Conservation (phyloP, 2,329 filamentous ascomycete genomes). For the Ascochyta lentis region DNA sequence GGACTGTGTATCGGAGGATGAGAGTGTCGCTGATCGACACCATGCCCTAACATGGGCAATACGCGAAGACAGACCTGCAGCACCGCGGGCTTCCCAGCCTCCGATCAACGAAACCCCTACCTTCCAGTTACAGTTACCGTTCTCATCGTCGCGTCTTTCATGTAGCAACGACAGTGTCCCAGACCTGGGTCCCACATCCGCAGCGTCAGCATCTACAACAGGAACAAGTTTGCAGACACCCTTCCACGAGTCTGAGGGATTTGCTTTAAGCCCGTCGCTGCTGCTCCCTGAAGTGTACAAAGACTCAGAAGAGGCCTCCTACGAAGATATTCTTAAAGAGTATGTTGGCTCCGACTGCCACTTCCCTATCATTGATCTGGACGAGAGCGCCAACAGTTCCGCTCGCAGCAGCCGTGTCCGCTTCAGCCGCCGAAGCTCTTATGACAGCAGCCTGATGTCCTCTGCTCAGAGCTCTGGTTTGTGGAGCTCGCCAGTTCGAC, state of each 20-base stretch:
- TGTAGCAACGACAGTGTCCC: conserved; percentile 39
- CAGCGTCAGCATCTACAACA: conserved; percentile 42
- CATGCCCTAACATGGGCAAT: conserved; percentile 9
- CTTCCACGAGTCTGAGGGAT: conserved; percentile 38
- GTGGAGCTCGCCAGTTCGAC: conserved; percentile 44
- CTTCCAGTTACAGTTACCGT: conserved; percentile 26
- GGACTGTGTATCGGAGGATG: conserved; percentile 49
- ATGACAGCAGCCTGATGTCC: conserved; percentile 62
- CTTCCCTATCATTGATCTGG: conserved; percentile 54
- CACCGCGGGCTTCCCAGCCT: conserved; percentile 1
- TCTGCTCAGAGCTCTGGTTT: conserved; percentile 40
- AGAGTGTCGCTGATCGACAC: conserved; percentile 46
- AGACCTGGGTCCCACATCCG: conserved; percentile 45
- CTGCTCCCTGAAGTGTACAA: conserved; percentile 46
- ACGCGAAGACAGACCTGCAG: conserved; percentile 6
- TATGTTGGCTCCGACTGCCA: conserved; percentile 57
- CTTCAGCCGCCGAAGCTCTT: conserved; percentile 63
- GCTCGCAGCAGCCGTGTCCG: conserved; percentile 59
- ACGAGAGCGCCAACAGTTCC: conserved; percentile 49
- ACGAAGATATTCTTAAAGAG: conserved; percentile 48
- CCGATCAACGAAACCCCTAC: neutral
- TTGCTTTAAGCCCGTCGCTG: conserved; percentile 49
- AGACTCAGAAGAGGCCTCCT: conserved; percentile 43
- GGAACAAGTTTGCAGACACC: conserved; percentile 39
- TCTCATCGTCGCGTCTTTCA: conserved; percentile 38